A percentile compares a stretch with the other conserved stretches of the same genome.
Evolutionary conservation across 352 stramenopile species (phyloP).

Genomic region (Pythium brassicae): DNA sequence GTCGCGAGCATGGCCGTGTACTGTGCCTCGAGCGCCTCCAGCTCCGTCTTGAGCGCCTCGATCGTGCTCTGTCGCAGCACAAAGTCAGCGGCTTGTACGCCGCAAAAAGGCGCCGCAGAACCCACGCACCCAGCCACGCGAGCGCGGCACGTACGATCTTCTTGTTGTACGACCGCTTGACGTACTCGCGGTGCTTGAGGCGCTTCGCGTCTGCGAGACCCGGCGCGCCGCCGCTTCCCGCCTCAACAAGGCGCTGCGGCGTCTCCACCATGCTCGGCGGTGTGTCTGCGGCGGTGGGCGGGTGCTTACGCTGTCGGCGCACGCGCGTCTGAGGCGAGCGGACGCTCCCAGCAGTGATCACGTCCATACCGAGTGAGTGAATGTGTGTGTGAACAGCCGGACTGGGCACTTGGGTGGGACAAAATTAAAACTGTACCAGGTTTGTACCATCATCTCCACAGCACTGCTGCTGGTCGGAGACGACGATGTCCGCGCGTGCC

Average conservation of each 20-base stretch:
- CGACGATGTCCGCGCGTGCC: no score
- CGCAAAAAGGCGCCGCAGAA: no score
- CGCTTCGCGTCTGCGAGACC: slow-evolving; percentile 42
- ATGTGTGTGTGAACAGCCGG: not conserved
- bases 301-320: not conserved
- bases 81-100: no score
- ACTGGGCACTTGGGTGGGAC: not conserved
- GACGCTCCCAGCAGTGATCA: not conserved
- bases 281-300: not conserved
- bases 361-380: not conserved
- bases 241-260: not conserved
- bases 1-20: slow-evolving; percentile 32
- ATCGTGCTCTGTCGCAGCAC: slow-evolving; percentile 43
- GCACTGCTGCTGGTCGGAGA: no score
- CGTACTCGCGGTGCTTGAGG: slow-evolving; percentile 61
- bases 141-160: slow-evolving; percentile 44
- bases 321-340: no score
- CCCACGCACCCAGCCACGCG: no score
- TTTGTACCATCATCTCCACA: no score
- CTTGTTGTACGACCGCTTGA: slow-evolving; percentile 70
- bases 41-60: slow-evolving; percentile 36
- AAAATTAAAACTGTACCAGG: not conserved
- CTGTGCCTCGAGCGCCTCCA: slow-evolving; percentile 37
- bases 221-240: not conserved
- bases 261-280: not conserved